Conservation (phyloP, 1,284 basidiomycete species). For the Apiotrichum domesticum region DNA sequence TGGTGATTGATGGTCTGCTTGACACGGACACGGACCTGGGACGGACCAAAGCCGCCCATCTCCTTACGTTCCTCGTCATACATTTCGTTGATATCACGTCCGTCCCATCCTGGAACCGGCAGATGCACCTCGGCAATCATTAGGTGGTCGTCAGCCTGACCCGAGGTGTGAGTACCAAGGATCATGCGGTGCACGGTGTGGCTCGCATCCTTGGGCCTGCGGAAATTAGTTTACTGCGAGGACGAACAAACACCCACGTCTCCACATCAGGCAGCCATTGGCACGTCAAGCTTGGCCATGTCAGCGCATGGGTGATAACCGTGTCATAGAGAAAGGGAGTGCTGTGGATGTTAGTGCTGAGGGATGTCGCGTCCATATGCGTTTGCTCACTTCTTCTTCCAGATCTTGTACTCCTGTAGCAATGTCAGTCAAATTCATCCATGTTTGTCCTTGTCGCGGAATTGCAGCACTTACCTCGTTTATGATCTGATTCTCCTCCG, state of each 20-base stretch:
- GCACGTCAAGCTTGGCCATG: constrained; percentile 96
- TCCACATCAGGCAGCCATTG: constrained; percentile 99
- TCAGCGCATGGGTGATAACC: constrained; percentile 93
- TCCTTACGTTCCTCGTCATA: constrained; percentile 94
- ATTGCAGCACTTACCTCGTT: constrained; percentile 63
- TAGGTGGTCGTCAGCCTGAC: constrained; percentile 88
- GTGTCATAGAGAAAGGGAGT: constrained; percentile 95
- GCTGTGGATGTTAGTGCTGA: constrained; percentile 22
- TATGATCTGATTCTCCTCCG: constrained; percentile 73
- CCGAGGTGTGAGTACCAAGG: constrained; percentile 95
- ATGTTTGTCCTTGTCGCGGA: not conserved
- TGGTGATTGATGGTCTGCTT: constrained; percentile 93
- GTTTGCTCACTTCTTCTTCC: constrained; percentile 68
- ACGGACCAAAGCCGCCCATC: constrained; percentile 74
- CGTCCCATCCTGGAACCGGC: constrained; percentile 59
- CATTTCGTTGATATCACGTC: constrained; percentile 62
- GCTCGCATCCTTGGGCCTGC: constrained; percentile 68
- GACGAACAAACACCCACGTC: constrained; percentile 54
- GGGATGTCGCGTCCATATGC: no score
- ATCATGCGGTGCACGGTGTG: constrained; percentile 90
- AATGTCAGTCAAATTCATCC: constrained; percentile 5
- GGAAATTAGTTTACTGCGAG: constrained; percentile 6
- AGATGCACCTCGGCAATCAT: constrained; percentile 93
- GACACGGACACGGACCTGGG: constrained; percentile 73
- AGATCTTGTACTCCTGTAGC: constrained; percentile 52